A percentile compares a stretch with the other conserved stretches of the same genome.
These are phyloP conservation scores for Nakazawaea ambrosiae DNA, from an alignment of 805 yeast genomes.

Conservation along the genomic window DNA sequence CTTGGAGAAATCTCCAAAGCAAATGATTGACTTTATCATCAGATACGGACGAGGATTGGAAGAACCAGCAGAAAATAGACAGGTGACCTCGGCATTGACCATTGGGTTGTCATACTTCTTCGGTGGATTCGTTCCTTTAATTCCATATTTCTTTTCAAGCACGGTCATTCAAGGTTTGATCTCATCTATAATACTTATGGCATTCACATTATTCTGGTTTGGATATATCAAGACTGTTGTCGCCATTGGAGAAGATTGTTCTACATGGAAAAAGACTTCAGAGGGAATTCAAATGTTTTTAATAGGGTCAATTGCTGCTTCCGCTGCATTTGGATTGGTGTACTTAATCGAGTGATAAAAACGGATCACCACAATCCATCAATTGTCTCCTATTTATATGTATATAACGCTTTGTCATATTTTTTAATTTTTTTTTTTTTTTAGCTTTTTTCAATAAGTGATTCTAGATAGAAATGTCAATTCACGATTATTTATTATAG, in stretches of 20 bases:
- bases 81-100: constrained; percentile 79
- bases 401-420: not conserved
- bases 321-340: constrained; percentile 92
- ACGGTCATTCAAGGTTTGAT: constrained; percentile 75
- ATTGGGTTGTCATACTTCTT: constrained; percentile 84
- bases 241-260: constrained; percentile 74
- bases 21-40: constrained; percentile 80
- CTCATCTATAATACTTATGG: constrained; percentile 73
- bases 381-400: not conserved
- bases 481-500: too few relatives aligned
- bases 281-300: constrained; percentile 90
- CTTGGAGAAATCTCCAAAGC: constrained; percentile 68
- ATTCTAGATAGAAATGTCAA: too few relatives aligned
- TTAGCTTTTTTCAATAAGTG: too few relatives aligned
- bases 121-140: constrained; percentile 87
- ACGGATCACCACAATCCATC: not conserved
- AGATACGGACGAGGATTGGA: constrained; percentile 89
- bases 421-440: too few relatives aligned
- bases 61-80: constrained; percentile 91
- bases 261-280: constrained; percentile 47
- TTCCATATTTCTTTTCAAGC: constrained; percentile 81
- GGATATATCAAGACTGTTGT: constrained; percentile 82
- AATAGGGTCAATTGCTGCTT: constrained; percentile 97
- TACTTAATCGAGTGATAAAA: constrained; percentile 49
- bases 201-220: constrained; percentile 75